phyloP scores from a whole-genome alignment of 441 rosid genomes.

The Bruguiera hainesii region DNA sequence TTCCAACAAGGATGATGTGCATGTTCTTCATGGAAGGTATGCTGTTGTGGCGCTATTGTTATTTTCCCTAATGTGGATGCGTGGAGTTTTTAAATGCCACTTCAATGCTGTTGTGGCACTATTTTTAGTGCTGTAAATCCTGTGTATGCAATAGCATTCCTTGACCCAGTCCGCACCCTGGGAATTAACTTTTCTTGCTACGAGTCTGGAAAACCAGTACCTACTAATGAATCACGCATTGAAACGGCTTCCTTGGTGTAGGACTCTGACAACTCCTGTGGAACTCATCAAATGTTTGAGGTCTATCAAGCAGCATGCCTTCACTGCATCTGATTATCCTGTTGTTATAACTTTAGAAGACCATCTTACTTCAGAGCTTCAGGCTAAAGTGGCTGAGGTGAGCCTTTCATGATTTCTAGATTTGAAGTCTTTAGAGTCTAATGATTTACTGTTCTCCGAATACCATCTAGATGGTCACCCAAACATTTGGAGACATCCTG shows the following conservation, averaged over 20 bases:
- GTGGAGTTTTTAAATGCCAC: background rate
- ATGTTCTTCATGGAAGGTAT: constrained; percentile 94
- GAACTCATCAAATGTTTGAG: constrained; percentile 65
- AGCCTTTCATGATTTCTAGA: constrained; percentile 16
- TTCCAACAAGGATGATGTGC: constrained; percentile 56
- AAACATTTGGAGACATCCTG: constrained; percentile 73
- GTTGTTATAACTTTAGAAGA: constrained; percentile 93
- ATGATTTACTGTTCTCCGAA: constrained; percentile 22
- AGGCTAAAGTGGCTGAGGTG: constrained; percentile 87
- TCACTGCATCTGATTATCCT: constrained; percentile 69
- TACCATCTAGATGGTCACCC: constrained; percentile 62
- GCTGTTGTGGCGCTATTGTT: constrained; percentile 11
- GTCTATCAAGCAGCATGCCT: constrained; percentile 79
- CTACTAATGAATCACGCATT: background rate
- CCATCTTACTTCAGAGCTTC: constrained; percentile 82
- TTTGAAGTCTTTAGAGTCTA: constrained; percentile 6
- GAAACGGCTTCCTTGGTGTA: constrained; percentile 23
- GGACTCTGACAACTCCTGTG: constrained; percentile 92
- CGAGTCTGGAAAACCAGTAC: no score
- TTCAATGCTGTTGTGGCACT: background rate
- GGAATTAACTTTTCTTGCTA: no score
- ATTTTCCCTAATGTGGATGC: no score
- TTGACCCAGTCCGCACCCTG: no score
- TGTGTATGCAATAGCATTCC: no score
- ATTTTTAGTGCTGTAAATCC: no score